These are phyloP conservation scores for Aspergillus pseudoterreus DNA, from an alignment of 2,329 filamentous ascomycete genomes.

Conservation along the genomic window DNA sequence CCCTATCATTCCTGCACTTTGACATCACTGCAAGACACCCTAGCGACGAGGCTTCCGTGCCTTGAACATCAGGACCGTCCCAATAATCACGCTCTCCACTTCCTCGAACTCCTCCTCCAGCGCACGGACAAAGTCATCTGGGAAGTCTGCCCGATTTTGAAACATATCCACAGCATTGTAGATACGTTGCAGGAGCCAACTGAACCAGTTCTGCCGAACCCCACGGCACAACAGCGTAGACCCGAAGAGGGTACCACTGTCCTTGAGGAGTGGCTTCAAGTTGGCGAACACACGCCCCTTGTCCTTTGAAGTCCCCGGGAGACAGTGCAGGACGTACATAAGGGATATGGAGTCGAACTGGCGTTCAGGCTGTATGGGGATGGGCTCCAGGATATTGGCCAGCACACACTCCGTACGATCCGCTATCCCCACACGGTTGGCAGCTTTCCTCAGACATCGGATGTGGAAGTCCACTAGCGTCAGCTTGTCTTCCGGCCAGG, in stretches of 20 bases:
- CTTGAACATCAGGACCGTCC: slow-evolving; percentile 4
- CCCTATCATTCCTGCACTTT: too few relatives aligned
- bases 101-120: slow-evolving; percentile 5
- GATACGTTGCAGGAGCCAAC: slow-evolving; percentile 1
- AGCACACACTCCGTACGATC: slow-evolving; percentile 22
- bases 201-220: slow-evolving; percentile 23
- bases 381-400: slow-evolving; percentile 35
- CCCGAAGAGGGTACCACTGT: slow-evolving; percentile 38
- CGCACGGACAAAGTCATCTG: background rate
- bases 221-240: slow-evolving; percentile 36
- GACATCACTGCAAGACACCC: too few relatives aligned
- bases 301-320: slow-evolving; percentile 27
- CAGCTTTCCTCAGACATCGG: slow-evolving; percentile 1
- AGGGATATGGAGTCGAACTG: slow-evolving; percentile 44
- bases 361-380: slow-evolving; percentile 17
- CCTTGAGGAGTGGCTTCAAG: slow-evolving; percentile 30
- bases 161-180: slow-evolving; percentile 2
- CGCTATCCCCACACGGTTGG: slow-evolving; percentile 3
- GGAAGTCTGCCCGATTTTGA: background rate
- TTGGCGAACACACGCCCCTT: slow-evolving; percentile 31
- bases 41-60: background rate
- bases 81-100: slow-evolving; percentile 5
- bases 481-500: slow-evolving; percentile 8
- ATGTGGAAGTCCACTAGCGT: slow-evolving; percentile 22
- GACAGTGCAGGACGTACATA: slow-evolving; percentile 44